Percentiles rank a stretch among this genome's conserved stretches.
These are phyloP conservation scores for Exsudoporus frostii DNA, from an alignment of 768 basidiomycete genomes.

Conservation along the genomic window DNA sequence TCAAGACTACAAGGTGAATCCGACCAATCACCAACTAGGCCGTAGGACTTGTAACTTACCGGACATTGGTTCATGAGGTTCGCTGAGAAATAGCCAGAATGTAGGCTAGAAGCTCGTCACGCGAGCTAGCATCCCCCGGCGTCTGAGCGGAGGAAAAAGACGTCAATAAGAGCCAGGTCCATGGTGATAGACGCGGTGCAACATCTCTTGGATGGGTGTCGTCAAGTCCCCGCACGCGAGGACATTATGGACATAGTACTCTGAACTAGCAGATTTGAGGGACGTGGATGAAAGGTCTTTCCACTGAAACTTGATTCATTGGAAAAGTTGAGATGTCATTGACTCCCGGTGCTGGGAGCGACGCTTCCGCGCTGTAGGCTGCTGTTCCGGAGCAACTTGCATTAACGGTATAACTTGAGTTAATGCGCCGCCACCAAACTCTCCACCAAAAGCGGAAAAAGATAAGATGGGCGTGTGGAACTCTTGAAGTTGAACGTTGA, in stretches of 20 bases:
- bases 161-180: neutral
- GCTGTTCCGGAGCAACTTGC: neutral
- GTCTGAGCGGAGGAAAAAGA: neutral
- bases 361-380: neutral
- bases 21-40: neutral
- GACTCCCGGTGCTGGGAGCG: no score
- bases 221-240: neutral
- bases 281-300: neutral
- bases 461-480: neutral
- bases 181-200: neutral
- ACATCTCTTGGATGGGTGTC: neutral
- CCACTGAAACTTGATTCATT: neutral
- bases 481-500: neutral
- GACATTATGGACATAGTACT: neutral
- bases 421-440: no score
- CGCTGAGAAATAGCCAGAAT: neutral
- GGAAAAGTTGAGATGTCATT: neutral
- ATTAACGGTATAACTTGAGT: neutral
- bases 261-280: neutral
- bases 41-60: slow-evolving; percentile 2
- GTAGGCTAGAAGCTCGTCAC: no score
- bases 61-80: neutral
- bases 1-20: neutral
- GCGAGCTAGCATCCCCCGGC: neutral
- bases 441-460: slow-evolving; percentile 5